Conservation (phyloP, 2,329 filamentous ascomycete species). For the Ampelomyces quisqualis region DNA sequence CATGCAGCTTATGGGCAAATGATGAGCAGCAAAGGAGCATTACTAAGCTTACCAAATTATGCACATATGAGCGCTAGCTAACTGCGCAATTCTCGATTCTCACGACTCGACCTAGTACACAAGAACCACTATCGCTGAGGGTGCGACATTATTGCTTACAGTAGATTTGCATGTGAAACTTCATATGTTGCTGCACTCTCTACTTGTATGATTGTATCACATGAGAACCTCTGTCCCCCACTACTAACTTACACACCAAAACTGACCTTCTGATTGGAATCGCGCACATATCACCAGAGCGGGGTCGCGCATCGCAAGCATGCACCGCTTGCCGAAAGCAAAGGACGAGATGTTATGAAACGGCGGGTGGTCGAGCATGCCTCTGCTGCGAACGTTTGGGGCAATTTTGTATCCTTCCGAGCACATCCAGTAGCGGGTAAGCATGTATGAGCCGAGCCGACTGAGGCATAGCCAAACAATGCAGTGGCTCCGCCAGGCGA, state of each 20-base stretch:
- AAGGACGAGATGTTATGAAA: conserved; percentile 48
- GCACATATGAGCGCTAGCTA: background rate
- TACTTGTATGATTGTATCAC: background rate
- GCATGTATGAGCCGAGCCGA: background rate
- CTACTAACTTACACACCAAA: background rate
- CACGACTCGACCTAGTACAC: too few relatives aligned
- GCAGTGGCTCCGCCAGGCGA: conserved; percentile 1
- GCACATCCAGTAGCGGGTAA: conserved; percentile 1
- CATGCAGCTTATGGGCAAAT: background rate
- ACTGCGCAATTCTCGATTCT: background rate
- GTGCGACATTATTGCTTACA: too few relatives aligned
- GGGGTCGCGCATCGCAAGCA: conserved; percentile 36
- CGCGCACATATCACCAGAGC: conserved; percentile 23
- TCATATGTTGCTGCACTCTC: background rate
- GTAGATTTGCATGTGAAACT: background rate
- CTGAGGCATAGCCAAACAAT: conserved; percentile 5
- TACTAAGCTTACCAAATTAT: background rate
- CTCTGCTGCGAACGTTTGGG: conserved; percentile 43
- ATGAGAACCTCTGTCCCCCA: background rate
- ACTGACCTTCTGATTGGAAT: background rate
- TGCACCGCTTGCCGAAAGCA: conserved; percentile 45
- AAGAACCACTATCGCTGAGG: too few relatives aligned
- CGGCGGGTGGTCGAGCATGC: conserved; percentile 35
- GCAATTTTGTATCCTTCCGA: conserved; percentile 40
- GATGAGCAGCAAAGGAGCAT: background rate